Percentiles rank a stretch among this genome's conserved stretches.
phyloP scores from a whole-genome alignment of 768 basidiomycete species.

The Tephrocybe sp. region DNA sequence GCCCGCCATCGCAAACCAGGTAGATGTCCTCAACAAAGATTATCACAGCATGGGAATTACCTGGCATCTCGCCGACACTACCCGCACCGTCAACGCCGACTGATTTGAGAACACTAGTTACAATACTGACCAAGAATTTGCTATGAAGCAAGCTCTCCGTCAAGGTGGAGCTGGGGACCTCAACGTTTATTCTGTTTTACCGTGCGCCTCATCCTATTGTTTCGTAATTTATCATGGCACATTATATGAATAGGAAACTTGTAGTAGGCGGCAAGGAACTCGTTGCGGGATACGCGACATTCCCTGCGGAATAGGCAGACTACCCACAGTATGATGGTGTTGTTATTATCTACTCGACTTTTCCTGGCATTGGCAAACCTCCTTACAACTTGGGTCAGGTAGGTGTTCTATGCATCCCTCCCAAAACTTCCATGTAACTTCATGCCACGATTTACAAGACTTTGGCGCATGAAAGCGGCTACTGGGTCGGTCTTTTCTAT shows the following conservation, averaged over 20 bases:
- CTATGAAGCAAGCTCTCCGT: not conserved
- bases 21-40: not conserved
- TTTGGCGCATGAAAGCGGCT: conserved; percentile 46
- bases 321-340: not conserved
- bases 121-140: not conserved
- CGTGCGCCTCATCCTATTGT: conserved; percentile 23
- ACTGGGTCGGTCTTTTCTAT: not conserved
- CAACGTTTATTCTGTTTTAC: conserved; percentile 44
- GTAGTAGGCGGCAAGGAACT: conserved; percentile 30
- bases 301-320: not conserved
- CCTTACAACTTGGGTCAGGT: not conserved
- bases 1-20: not conserved
- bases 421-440: not conserved
- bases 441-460: conserved; percentile 25
- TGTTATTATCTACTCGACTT: not conserved
- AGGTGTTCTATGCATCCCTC: not conserved
- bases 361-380: not conserved
- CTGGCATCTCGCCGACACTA: not conserved
- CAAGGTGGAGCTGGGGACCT: not conserved
- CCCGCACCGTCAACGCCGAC: too few species aligned
- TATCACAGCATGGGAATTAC: not conserved
- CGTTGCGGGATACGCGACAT: conserved; percentile 26
- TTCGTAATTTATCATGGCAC: not conserved
- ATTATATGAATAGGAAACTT: not conserved
- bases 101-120: not conserved